These are phyloP conservation scores for Aspergillus sclerotialis DNA, from an alignment of 2,329 filamentous ascomycete species.

Conservation along the genomic window DNA sequence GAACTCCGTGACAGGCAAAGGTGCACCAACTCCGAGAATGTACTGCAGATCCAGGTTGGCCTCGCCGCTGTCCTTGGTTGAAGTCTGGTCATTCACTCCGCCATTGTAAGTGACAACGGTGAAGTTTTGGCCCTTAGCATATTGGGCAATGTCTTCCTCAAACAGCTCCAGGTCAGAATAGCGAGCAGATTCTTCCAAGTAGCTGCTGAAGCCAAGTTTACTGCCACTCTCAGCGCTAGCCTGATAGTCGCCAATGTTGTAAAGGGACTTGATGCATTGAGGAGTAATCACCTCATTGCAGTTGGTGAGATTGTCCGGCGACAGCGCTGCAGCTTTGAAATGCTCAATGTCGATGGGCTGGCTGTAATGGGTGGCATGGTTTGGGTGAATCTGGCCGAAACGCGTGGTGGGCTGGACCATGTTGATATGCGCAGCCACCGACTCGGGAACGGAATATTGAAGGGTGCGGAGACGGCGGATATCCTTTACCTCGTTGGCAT, in stretches of 20 bases:
- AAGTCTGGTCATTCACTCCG: slow-evolving; percentile 29
- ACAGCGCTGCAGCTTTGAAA: slow-evolving; percentile 12
- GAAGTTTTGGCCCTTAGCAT: slow-evolving; percentile 38
- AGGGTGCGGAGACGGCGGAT: slow-evolving; percentile 32
- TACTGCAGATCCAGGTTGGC: slow-evolving; percentile 48
- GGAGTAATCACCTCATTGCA: slow-evolving; percentile 42
- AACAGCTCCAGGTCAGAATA: slow-evolving; percentile 41
- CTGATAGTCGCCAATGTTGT: slow-evolving; percentile 38
- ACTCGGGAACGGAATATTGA: slow-evolving; percentile 32
- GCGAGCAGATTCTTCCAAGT: slow-evolving; percentile 43
- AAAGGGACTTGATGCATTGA: slow-evolving; percentile 41
- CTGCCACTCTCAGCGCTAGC: slow-evolving; percentile 29
- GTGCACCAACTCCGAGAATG: slow-evolving; percentile 38
- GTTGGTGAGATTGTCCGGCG: slow-evolving; percentile 18
- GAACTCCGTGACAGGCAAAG: slow-evolving; percentile 40
- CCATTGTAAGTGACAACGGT: slow-evolving; percentile 38
- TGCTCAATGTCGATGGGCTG: slow-evolving; percentile 14
- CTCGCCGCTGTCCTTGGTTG: slow-evolving; percentile 36
- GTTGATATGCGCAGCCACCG: slow-evolving; percentile 29
- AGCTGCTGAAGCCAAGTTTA: slow-evolving; percentile 41
- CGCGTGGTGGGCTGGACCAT: slow-evolving; percentile 37
- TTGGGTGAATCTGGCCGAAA: slow-evolving; percentile 29
- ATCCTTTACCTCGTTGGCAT: slow-evolving; percentile 19
- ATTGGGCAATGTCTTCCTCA: slow-evolving; percentile 30
- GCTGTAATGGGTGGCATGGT: slow-evolving; percentile 18